Base-by-base conservation (phyloP, 768 basidiomycete species). In the Lentinula boryana region DNA sequence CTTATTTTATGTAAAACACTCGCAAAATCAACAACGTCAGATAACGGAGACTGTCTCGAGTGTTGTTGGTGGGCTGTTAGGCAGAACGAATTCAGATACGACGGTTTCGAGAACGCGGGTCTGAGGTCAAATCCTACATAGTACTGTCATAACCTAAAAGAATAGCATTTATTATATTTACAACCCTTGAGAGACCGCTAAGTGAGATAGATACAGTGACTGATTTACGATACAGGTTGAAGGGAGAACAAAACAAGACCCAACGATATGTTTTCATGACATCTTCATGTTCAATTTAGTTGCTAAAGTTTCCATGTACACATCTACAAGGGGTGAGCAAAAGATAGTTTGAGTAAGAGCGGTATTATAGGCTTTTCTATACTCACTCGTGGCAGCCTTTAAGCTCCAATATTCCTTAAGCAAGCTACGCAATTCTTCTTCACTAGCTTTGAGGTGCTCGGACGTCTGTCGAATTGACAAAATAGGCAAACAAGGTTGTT, bases 1-100 rank as follows among this genome's bases (percentile, higher is more conserved):
- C 44, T 72, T 98, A 56, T 98, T 98, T 76, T 84, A 94, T 55
- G 91, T 97, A 60, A 95, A 94, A 70, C 93, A 95, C 64, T 82
- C 90, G 5, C 90, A 85, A 63, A 70, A 68, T 44, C 86, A 86
- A 58, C 81, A 81, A 56, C 81, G 88, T 44, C 89, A 88, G 70
- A 83, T 93, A 31, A 85, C 87, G 8, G 89, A 92, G 56, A 80
- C 92, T 3, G 86, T 93, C 31, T 84, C 89, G 7, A 90, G 85
- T 64, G 92, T 92, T 13, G 86, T 93, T 5, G 91, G 91, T 13
- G 91, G 91, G 0, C 73, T 93, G 33, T 78, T 88, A 61, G 80
- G 90, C 48, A 78, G 81, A 49, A 58, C 63, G 53, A 80, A 71
- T 56, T 72, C 77, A 12, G 78, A 81, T 57, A 61, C 69, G 38